These are phyloP conservation scores for Claviceps cyperi DNA, from an alignment of 2,329 filamentous ascomycete genomes.

Conservation along the genomic window DNA sequence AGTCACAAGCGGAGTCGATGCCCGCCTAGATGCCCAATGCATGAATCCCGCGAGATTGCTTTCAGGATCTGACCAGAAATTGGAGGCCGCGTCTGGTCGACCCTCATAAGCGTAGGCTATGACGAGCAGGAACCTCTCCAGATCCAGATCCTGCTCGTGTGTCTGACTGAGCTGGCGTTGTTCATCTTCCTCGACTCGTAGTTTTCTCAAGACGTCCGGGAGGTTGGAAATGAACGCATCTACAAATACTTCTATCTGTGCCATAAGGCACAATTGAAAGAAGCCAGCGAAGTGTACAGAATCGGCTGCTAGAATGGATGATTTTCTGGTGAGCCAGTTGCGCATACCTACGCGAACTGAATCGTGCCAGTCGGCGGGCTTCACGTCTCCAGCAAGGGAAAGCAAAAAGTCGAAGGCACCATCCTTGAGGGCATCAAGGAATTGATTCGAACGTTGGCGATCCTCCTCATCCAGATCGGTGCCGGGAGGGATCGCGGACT, in stretches of 20 bases:
- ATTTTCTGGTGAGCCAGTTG: slow-evolving; percentile 69
- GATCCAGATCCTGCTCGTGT: slow-evolving; percentile 54
- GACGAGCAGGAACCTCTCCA: slow-evolving; percentile 84
- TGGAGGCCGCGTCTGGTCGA: slow-evolving; percentile 67
- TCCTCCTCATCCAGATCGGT: slow-evolving; percentile 56
- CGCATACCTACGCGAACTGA: slow-evolving; percentile 72
- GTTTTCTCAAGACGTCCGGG: slow-evolving; percentile 74
- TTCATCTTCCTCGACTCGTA: slow-evolving; percentile 82
- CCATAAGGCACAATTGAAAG: slow-evolving; percentile 61
- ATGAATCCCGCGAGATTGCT: slow-evolving; percentile 90
- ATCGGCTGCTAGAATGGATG: slow-evolving; percentile 53
- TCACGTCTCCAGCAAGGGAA: slow-evolving; percentile 68
- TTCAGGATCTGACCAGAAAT: slow-evolving; percentile 86
- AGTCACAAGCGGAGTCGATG: slow-evolving; percentile 89
- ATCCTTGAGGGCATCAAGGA: slow-evolving; percentile 66
- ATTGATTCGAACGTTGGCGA: slow-evolving; percentile 54
- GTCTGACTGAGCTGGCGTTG: slow-evolving; percentile 55
- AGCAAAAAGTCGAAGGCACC: slow-evolving; percentile 88
- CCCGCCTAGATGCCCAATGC: slow-evolving; percentile 89
- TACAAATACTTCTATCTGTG: slow-evolving; percentile 72
- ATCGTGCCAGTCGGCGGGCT: slow-evolving; percentile 73
- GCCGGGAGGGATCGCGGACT: slow-evolving; percentile 38
- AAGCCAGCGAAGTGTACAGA: slow-evolving; percentile 52
- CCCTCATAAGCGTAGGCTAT: slow-evolving; percentile 86
- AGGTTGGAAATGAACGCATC: slow-evolving; percentile 92